phyloP scores from a whole-genome alignment of 2,329 filamentous ascomycete species.

The Colletotrichum endophyticum region DNA sequence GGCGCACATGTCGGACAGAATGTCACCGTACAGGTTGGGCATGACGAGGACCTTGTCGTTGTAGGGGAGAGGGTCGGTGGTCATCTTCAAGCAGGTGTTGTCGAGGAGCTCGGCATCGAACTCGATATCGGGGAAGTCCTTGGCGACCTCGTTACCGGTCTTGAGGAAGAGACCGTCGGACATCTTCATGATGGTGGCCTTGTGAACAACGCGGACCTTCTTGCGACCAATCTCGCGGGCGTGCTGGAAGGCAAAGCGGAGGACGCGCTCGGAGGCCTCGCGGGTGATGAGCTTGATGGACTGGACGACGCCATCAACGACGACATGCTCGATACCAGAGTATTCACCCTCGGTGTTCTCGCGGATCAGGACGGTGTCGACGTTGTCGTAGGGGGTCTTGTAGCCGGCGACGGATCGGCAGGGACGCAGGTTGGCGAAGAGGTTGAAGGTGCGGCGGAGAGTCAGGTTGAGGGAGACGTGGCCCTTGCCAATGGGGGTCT shows the following conservation, averaged over 20 bases:
- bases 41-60: slow-evolving; percentile 99
- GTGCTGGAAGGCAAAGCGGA: slow-evolving; percentile 98
- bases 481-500: slow-evolving; percentile 77
- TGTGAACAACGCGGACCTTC: slow-evolving; percentile 98
- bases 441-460: slow-evolving; percentile 98
- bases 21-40: slow-evolving; percentile 99
- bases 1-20: slow-evolving; percentile 99
- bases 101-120: slow-evolving; percentile 98
- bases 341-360: slow-evolving; percentile 99
- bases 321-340: slow-evolving; percentile 97
- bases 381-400: slow-evolving; percentile 98
- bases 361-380: slow-evolving; percentile 96
- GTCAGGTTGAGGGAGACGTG: slow-evolving; percentile 99
- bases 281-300: slow-evolving; percentile 99
- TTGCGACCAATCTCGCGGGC: slow-evolving; percentile 90
- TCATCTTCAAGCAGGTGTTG: slow-evolving; percentile 99
- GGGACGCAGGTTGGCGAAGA: slow-evolving; percentile 98
- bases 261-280: slow-evolving; percentile 92
- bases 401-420: slow-evolving; percentile 96
- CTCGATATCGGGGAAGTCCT: slow-evolving; percentile 95
- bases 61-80: slow-evolving; percentile 93
- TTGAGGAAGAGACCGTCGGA: slow-evolving; percentile 97
- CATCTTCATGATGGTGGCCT: slow-evolving; percentile 99
- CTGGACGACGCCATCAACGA: slow-evolving; percentile 97
- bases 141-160: slow-evolving; percentile 83